These are phyloP conservation scores for Thielaviopsis punctulata DNA, from an alignment of 2,329 filamentous ascomycete species.

Conservation along the genomic window DNA sequence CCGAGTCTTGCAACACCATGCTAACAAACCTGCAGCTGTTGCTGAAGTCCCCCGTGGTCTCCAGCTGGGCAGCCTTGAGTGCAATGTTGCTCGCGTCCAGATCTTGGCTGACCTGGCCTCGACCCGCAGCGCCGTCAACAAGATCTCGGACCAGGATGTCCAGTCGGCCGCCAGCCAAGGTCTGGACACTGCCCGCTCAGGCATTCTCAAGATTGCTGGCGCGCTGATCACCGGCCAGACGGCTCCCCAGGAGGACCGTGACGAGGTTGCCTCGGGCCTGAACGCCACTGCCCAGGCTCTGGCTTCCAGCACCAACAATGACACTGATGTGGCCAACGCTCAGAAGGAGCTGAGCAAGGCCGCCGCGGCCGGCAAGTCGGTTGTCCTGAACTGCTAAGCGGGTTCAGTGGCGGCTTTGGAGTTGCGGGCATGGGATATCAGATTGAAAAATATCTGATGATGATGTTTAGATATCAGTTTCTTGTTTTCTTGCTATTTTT, in stretches of 20 bases:
- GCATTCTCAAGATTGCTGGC: slow-evolving; percentile 8
- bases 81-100: slow-evolving; percentile 10
- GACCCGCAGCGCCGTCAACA: slow-evolving; percentile 2
- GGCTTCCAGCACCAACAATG: neutral
- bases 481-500: neutral
- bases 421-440: neutral
- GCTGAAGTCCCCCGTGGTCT: slow-evolving; percentile 6
- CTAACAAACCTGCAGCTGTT: neutral
- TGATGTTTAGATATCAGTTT: neutral
- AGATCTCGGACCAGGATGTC: slow-evolving; percentile 4
- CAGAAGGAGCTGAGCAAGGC: neutral
- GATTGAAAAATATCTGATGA: neutral
- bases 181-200: slow-evolving; percentile 1
- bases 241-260: neutral
- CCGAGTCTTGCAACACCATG: neutral
- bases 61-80: slow-evolving; percentile 2
- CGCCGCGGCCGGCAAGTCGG: neutral
- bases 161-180: slow-evolving; percentile 3
- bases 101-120: slow-evolving; percentile 6
- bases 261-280: slow-evolving; percentile 7
- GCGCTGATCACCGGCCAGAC: slow-evolving; percentile 4
- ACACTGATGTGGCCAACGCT: slow-evolving; percentile 3
- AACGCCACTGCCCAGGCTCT: slow-evolving; percentile 1
- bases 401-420: neutral
- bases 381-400: slow-evolving; percentile 1